Conservation (phyloP, 1,284 basidiomycete genomes). For the Bondarzewia mesenterica region DNA sequence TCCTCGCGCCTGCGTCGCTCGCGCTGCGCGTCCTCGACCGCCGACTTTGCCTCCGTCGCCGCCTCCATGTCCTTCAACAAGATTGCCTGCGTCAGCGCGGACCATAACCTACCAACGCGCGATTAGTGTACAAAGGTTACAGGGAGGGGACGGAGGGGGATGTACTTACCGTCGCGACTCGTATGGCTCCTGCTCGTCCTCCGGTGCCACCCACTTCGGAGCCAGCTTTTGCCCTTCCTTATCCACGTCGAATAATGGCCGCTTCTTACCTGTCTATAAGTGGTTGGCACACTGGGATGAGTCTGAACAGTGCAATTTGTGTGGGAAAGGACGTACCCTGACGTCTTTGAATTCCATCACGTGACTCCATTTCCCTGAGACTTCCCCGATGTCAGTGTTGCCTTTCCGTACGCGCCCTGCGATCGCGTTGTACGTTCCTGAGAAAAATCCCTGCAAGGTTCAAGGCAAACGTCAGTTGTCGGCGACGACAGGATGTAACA, state of each 20-base stretch:
- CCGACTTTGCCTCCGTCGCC: constrained; percentile 85
- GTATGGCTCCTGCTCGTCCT: constrained; percentile 83
- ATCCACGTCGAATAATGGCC: constrained; percentile 79
- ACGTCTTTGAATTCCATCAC: constrained; percentile 80
- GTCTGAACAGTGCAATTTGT: background rate
- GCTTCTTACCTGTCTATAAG: constrained; percentile 55
- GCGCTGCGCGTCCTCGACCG: constrained; percentile 90
- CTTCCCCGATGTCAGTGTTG: constrained; percentile 73
- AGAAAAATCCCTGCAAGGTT: constrained; percentile 80
- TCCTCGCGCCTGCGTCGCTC: constrained; percentile 80
- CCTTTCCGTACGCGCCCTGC: constrained; percentile 70
- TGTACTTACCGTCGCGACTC: constrained; percentile 73
- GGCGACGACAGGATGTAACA: background rate
- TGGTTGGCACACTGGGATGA: constrained; percentile 2
- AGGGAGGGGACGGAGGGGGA: background rate
- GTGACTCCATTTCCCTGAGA: constrained; percentile 89
- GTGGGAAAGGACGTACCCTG: constrained; percentile 37
- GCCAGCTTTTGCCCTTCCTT: constrained; percentile 67
- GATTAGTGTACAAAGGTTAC: background rate
- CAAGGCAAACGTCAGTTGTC: background rate
- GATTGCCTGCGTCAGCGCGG: constrained; percentile 83
- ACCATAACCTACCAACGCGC: constrained; percentile 60
- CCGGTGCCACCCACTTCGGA: constrained; percentile 79
- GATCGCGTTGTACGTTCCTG: constrained; percentile 92
- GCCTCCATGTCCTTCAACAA: constrained; percentile 85